Evolutionary conservation across 2,329 filamentous ascomycete genomes (phyloP).

Genomic region (Graphiopsis chlorocephala): DNA sequence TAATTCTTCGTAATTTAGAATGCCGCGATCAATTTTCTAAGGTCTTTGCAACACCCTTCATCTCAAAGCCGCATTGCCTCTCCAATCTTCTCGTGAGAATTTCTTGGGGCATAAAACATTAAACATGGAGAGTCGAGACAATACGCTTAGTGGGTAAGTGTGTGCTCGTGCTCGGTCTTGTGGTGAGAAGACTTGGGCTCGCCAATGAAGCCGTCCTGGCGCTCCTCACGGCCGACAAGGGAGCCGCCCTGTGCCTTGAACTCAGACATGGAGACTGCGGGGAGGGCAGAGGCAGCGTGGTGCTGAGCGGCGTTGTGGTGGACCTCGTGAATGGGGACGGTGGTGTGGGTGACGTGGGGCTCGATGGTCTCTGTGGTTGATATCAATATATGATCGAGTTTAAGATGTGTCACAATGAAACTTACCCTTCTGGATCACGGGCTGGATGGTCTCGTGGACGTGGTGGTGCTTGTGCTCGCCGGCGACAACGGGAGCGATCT

Average conservation of each 20-base stretch:
- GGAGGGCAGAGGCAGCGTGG: conserved; percentile 63
- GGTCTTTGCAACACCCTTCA: conserved; percentile 1
- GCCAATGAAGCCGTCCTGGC: conserved; percentile 60
- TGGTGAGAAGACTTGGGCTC: conserved; percentile 49
- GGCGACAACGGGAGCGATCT: conserved; percentile 49
- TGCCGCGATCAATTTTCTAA: conserved; percentile 1
- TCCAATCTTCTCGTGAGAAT: not conserved
- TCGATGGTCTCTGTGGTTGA: conserved; percentile 55
- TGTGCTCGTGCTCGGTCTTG: not conserved
- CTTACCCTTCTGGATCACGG: conserved; percentile 61
- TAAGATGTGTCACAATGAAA: not conserved
- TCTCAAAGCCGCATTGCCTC: not conserved
- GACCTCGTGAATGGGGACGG: conserved; percentile 68
- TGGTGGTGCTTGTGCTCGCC: conserved; percentile 66
- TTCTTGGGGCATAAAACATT: not conserved
- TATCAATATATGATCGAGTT: not conserved
- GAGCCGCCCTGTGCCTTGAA: conserved; percentile 58
- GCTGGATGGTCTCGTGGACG: conserved; percentile 68
- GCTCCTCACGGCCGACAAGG: conserved; percentile 54
- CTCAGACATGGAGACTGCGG: conserved; percentile 62
- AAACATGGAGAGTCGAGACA: not conserved
- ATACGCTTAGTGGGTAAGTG: not conserved
- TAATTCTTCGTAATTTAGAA: conserved; percentile 4
- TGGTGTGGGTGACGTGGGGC: conserved; percentile 67
- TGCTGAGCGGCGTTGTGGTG: conserved; percentile 67